Evolutionary conservation across 108 stramenopile genomes (phyloP).

Genomic region (Cyclotella baltica): DNA sequence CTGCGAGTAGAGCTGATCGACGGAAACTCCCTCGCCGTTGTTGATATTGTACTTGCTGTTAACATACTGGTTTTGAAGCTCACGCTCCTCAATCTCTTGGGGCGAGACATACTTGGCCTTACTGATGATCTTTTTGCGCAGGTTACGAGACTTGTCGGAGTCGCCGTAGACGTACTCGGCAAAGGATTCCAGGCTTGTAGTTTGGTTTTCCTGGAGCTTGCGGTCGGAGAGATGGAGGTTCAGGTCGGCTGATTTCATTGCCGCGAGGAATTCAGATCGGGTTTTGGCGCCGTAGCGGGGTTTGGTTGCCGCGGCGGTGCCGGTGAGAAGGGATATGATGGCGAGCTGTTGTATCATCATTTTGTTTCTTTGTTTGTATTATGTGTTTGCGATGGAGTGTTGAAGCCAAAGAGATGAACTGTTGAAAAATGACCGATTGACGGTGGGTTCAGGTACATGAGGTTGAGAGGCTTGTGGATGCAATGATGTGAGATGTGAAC

Average conservation of each 20-base stretch:
- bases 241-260: constrained; percentile 14
- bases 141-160: constrained; percentile 1
- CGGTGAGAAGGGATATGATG: neutral
- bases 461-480: too few relatives aligned
- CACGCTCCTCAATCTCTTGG: constrained; percentile 3
- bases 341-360: constrained; percentile 3
- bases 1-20: neutral
- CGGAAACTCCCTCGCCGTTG: neutral
- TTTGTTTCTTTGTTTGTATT: neutral
- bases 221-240: neutral
- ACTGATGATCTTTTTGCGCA: constrained; percentile 19
- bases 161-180: constrained; percentile 14
- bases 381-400: neutral
- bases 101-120: constrained; percentile 32
- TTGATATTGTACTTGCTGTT: constrained; percentile 12
- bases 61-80: constrained; percentile 11
- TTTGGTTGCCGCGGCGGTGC: neutral
- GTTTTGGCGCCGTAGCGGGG: neutral
- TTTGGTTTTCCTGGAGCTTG: neutral
- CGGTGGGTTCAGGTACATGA: too few relatives aligned
- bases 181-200: constrained; percentile 20
- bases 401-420: neutral
- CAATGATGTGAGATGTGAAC: too few relatives aligned
- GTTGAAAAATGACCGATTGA: too few relatives aligned
- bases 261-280: constrained; percentile 11